These are phyloP conservation scores for Phytophthora kernoviae DNA, from an alignment of 352 stramenopile species.

Conservation along the genomic window DNA sequence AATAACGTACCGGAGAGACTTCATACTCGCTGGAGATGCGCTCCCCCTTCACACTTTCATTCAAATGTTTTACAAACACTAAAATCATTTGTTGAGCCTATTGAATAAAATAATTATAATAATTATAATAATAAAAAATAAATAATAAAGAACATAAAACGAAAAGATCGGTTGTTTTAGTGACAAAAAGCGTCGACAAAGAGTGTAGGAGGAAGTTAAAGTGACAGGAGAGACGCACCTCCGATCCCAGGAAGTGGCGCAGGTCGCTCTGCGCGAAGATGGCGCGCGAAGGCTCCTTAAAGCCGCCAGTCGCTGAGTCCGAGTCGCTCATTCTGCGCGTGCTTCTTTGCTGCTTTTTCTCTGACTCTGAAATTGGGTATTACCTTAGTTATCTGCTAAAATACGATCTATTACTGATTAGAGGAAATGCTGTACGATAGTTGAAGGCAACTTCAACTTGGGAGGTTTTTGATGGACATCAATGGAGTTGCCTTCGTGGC, in stretches of 20 bases:
- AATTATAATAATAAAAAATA: constrained; percentile 6
- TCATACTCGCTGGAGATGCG: constrained; percentile 63
- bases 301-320: constrained; percentile 27
- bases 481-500: too few relatives aligned
- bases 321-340: constrained; percentile 32
- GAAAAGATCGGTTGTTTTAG: constrained; percentile 11
- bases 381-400: too few relatives aligned
- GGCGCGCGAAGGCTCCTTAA: constrained; percentile 64
- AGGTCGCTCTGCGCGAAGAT: constrained; percentile 84
- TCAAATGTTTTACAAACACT: constrained; percentile 82
- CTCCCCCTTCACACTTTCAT: constrained; percentile 75
- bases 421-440: too few relatives aligned
- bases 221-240: constrained; percentile 32
- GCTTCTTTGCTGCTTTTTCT: constrained; percentile 32
- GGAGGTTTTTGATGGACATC: too few relatives aligned
- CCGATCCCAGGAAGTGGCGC: constrained; percentile 69
- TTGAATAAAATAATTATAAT: neutral
- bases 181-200: constrained; percentile 1
- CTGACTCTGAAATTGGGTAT: too few relatives aligned
- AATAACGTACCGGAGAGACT: constrained; percentile 62
- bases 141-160: constrained; percentile 8
- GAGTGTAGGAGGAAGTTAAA: too few relatives aligned
- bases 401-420: too few relatives aligned
- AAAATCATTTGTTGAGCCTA: constrained; percentile 85
- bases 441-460: too few relatives aligned